Evolutionary conservation across 2,329 filamentous ascomycete species (phyloP), one percentile per base, ranked within the genome.

Genomic region (Dothistroma septosporum): DNA sequence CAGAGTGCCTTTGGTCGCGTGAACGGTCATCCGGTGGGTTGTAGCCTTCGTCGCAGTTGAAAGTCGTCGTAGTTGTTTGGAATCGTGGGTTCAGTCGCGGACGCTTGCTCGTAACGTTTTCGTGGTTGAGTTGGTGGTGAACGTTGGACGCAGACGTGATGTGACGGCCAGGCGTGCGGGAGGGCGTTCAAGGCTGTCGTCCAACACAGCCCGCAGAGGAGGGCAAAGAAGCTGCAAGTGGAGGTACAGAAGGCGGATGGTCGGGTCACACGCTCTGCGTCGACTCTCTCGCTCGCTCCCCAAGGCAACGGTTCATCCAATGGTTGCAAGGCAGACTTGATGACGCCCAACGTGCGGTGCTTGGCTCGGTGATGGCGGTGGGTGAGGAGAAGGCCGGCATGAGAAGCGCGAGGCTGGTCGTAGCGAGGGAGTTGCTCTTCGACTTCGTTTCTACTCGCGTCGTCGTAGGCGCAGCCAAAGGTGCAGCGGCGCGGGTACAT

Each of bases 1-100:
- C 14, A 21, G 28, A 16, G 28, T 22, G 52, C 19, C 28, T 22
- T 46, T 19, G 35, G 16, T 22, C 47, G 32, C 53, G 58, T 60
- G 32, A 22, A 53, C 22, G 31, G 52, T 55, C 58, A 60, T 60
- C 41, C 58, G 53, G 58, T 24, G 58, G 44, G 24, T 8, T 8
- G 35, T 47, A 16, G 48, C 9, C 19, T 4, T 21, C 7, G 31
- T 21, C 28, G 16, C 9, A 19, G 41, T 24, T 33, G 37, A 41
- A 16, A 19, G 32, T 2, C 32, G 35, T 24, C 11, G 53, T 55
- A n/a, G 19, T 24, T 9, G 10, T 32, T 46, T 28, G 24, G 2
- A 28, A 28, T 55, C n/a, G 41, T 21, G 24, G 16, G 54, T 3
- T 28, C 24, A 28, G 24, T 6, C 24, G 24, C 24, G 24, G 24